Conservation (phyloP, 768 basidiomycete species). For the Leccinellum luteum region DNA sequence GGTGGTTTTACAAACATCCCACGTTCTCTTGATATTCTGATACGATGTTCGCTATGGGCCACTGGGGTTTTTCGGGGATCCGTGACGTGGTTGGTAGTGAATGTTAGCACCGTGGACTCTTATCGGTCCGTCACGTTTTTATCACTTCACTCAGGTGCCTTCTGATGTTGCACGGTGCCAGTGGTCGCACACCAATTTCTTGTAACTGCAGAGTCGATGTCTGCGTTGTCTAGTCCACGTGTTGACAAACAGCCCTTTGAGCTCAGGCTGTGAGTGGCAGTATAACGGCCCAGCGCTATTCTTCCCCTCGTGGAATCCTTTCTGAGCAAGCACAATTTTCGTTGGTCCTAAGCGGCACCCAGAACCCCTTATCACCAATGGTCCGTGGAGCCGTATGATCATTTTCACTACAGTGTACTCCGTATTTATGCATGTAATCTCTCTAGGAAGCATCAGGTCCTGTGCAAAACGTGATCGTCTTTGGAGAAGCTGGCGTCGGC, state of each 20-base stretch:
- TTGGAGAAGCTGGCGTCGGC: slow-evolving; percentile 42
- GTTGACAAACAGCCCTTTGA: background rate
- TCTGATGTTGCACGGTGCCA: background rate
- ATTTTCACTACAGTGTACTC: background rate
- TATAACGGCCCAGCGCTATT: background rate
- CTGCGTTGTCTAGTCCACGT: background rate
- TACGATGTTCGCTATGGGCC: background rate
- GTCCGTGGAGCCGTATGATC: slow-evolving; percentile 12
- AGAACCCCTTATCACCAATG: background rate
- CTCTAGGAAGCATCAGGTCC: slow-evolving; percentile 3
- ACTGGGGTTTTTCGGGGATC: background rate
- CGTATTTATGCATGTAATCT: slow-evolving; percentile 5
- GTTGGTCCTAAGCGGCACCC: background rate
- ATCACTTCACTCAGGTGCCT: background rate
- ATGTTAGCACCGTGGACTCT: background rate
- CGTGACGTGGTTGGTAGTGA: background rate
- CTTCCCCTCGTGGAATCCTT: background rate
- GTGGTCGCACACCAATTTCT: background rate
- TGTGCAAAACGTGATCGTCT: slow-evolving; percentile 37
- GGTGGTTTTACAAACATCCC: background rate
- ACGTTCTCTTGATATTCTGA: background rate
- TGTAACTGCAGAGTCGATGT: background rate
- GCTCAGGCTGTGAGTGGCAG: background rate
- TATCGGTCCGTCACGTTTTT: background rate
- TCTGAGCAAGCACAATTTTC: background rate